phyloP scores from a whole-genome alignment of 1,284 basidiomycete genomes.

The Clitocybe nebularis region DNA sequence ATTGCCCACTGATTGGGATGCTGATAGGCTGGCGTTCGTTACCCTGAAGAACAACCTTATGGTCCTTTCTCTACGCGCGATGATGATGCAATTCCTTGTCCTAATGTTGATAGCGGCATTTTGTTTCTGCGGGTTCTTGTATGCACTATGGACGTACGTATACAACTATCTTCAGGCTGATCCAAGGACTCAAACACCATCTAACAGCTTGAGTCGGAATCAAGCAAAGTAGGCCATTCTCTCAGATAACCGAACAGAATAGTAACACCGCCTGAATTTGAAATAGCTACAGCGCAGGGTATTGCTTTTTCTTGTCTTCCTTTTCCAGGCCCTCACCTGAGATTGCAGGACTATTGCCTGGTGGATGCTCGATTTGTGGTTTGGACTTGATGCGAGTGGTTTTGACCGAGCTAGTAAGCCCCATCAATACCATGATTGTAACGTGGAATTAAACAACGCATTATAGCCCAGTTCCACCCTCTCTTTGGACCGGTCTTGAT shows the following conservation, averaged over 20 bases:
- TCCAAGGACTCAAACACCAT: slow-evolving; percentile 6
- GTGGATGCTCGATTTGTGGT: slow-evolving; percentile 90
- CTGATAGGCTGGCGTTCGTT: slow-evolving; percentile 74
- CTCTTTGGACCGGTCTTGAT: slow-evolving; percentile 85
- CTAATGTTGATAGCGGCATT: slow-evolving; percentile 88
- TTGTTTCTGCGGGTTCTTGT: slow-evolving; percentile 87
- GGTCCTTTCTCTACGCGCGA: slow-evolving; percentile 74
- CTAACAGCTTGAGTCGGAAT: slow-evolving; percentile 53
- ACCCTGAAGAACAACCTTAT: slow-evolving; percentile 84
- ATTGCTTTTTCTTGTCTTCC: slow-evolving; percentile 7
- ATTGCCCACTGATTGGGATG: slow-evolving; percentile 4
- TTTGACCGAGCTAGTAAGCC: slow-evolving; percentile 76
- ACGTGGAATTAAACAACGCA: slow-evolving; percentile 3
- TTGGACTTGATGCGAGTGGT: slow-evolving; percentile 85
- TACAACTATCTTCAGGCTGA: neutral
- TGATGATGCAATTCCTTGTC: slow-evolving; percentile 74
- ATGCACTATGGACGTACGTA: slow-evolving; percentile 85
- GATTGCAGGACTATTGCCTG: slow-evolving; percentile 64
- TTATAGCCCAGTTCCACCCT: slow-evolving; percentile 69
- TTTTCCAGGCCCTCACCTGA: slow-evolving; percentile 2
- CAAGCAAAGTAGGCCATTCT: slow-evolving; percentile 41
- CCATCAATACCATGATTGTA: neutral
- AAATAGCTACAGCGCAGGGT: slow-evolving; percentile 44
- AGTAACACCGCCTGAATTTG: no score
- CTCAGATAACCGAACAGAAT: neutral